Percentiles rank a stretch among this genome's conserved stretches.
Conservation (phyloP, 139 green algal genomes). For the Chlamydomonas sp. region DNA sequence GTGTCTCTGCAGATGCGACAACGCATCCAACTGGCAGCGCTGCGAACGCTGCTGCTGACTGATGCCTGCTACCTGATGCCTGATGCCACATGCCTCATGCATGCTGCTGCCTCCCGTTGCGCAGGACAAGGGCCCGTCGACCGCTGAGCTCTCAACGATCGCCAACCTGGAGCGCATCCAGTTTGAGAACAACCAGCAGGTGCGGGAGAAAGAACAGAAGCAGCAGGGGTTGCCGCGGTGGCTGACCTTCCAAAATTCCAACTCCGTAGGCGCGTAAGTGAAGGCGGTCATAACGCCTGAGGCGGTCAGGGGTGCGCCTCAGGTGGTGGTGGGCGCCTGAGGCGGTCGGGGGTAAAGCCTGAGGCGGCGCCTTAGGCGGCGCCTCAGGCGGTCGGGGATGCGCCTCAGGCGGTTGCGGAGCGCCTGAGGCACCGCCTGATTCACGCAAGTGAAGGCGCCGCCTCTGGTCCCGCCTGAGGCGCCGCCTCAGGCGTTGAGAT, state of each 20-base stretch:
- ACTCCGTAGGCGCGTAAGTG: background rate
- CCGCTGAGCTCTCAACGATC: constrained; percentile 59
- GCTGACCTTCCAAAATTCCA: background rate
- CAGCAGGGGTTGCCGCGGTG: background rate
- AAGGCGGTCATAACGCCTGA: background rate
- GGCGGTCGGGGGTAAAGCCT: background rate
- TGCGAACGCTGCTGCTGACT: too few species aligned
- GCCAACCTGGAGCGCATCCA: constrained; percentile 53
- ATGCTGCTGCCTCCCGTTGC: too few species aligned
- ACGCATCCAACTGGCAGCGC: too few species aligned
- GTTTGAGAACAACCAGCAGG: constrained; percentile 45
- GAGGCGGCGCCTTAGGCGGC: background rate
- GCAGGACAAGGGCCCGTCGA: constrained; percentile 42
- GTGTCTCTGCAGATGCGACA: too few species aligned
- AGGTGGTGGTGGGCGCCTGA: background rate
- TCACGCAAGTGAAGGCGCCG: too few species aligned
- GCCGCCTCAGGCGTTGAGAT: too few species aligned
- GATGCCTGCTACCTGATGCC: too few species aligned
- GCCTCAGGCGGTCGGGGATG: too few species aligned
- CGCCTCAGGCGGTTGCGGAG: too few species aligned
- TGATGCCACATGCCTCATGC: too few species aligned
- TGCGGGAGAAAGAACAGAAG: background rate
- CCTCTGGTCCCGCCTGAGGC: too few species aligned
- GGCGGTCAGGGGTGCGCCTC: background rate
- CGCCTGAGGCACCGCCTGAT: too few species aligned